Base-by-base conservation (phyloP, 139 green algal genomes). In the Raphidocelis subcapitata region DNA sequence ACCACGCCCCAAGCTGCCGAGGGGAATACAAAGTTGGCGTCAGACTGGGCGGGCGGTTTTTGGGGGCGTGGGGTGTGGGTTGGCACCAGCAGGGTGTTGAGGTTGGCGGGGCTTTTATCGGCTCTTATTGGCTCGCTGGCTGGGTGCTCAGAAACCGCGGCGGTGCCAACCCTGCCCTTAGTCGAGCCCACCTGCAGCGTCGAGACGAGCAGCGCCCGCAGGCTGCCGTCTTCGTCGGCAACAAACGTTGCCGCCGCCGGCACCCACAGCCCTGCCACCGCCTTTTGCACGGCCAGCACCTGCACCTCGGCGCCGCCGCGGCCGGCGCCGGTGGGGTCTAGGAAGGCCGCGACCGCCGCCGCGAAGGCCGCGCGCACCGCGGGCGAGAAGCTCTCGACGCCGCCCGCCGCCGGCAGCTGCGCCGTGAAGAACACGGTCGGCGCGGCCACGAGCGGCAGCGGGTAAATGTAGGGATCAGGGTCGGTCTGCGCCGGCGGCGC, bases 1-100 rank as follows among this genome's bases (percentile, higher is more conserved):
- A 68, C 59, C 32, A 41, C 28, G 2, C 69, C 69, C 69, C 69
- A 76, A 8, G 57, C n/a, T 24, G 59, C 69, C 21, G 69, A 69
- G 26, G 69, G 69, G 23, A 76, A 69, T 18, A 76, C 44, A 21
- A 76, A 31, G 59, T 67, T 68, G 29, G 69, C 57, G 57, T 76
- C 69, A 29, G 20, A n/a, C n/a, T n/a, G n/a, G n/a, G n/a, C n/a
- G n/a, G n/a, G n/a, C n/a, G n/a, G n/a, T n/a, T n/a, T n/a, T n/a
- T n/a, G n/a, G n/a, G n/a, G n/a, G n/a, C n/a, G n/a, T n/a, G n/a
- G n/a, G n/a, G n/a, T n/a, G n/a, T n/a, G n/a, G n/a, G n/a, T n/a
- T n/a, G n/a, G n/a, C n/a, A n/a, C n/a, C n/a, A n/a, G n/a, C n/a
- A n/a, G n/a, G n/a, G n/a, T n/a, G n/a, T n/a, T n/a, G n/a, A n/a